Base-by-base conservation (phyloP, 1,284 basidiomycete genomes). In the Coriolopsis trogii region DNA sequence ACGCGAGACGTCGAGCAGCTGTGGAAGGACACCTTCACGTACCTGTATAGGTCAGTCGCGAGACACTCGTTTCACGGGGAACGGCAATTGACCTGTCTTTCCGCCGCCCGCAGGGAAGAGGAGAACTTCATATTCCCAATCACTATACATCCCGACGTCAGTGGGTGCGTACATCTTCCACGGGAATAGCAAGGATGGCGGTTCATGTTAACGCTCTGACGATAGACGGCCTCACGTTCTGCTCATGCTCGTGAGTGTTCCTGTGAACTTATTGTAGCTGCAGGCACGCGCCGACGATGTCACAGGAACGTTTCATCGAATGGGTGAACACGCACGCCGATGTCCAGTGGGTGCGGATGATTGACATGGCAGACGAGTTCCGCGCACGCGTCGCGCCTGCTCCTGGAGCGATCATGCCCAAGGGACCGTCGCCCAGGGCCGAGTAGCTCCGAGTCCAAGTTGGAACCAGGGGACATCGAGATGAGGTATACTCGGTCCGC, bases 61-160 rank as follows among this genome's bases (percentile, higher is more conserved):
- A 30, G 28, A n/a, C n/a, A n/a, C n/a, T 30, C 13, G 28, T 8
- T 7, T 7, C 13, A 13, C 28, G 28, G 28, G 7, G 28, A 8
- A 7, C 13, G 8, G 28, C 7, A 30, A 30, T 30, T 30, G 28
- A 30, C 13, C 28, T 13, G 18, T 42, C 18, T 20, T 15, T 12
- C 28, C n/a, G n/a, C n/a, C n/a, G 9, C 26, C 12, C 12, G 3
- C 49, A 84, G 82, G 44, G 84, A 88, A 56, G 81, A 88, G 60
- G 81, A 87, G 58, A 80, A 84, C 61, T 91, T 90, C 60, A 79
- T 87, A 20, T 87, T 90, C 60, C 87, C 87, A 0, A 81, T 90
- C 53, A 90, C 89, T 0, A 87, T 91, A 26, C 87, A 56, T 62
- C 89, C 88, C 0, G 89, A 91, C 56, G 87, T 89, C n/a, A 85